phyloP scores from a whole-genome alignment of 2,329 filamentous ascomycete genomes.

The Myriangium duriaei region DNA sequence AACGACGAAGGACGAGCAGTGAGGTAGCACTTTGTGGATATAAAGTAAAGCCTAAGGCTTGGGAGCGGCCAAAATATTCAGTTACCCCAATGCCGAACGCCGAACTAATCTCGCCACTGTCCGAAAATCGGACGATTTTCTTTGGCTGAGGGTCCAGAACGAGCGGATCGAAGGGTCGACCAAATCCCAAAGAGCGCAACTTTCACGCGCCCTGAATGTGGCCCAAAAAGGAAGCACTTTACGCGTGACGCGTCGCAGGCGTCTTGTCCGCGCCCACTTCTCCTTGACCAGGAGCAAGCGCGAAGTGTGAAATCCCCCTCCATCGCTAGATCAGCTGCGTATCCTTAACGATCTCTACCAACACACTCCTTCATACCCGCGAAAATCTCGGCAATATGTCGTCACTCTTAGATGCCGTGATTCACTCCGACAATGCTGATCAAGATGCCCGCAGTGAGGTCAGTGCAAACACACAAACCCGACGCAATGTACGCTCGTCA shows the following conservation, averaged over 20 bases:
- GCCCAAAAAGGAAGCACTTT: conserved; percentile 5
- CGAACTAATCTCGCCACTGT: too few relatives aligned
- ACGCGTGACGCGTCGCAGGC: conserved; percentile 6
- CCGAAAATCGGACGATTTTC: neutral
- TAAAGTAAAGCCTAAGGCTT: too few relatives aligned
- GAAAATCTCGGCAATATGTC: too few relatives aligned
- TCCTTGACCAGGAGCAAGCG: too few relatives aligned
- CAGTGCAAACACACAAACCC: conserved; percentile 16
- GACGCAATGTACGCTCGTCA: conserved; percentile 33
- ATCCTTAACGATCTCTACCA: too few relatives aligned
- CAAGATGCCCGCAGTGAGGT: conserved; percentile 28
- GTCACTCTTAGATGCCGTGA: conserved; percentile 37
- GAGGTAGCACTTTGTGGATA: too few relatives aligned
- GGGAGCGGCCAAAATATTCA: too few relatives aligned
- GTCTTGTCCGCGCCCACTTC: conserved; percentile 5
- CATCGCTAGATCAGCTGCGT: too few relatives aligned
- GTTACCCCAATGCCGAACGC: too few relatives aligned
- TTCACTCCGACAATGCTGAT: conserved; percentile 34
- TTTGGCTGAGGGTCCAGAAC: neutral
- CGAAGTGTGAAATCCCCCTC: too few relatives aligned
- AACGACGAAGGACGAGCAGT: too few relatives aligned
- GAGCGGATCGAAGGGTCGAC: neutral
- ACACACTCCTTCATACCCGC: too few relatives aligned
- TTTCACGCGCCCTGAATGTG: neutral
- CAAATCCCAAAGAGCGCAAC: neutral